Conservation (phyloP, 208 protist species). For the Entamoeba invadens region DNA sequence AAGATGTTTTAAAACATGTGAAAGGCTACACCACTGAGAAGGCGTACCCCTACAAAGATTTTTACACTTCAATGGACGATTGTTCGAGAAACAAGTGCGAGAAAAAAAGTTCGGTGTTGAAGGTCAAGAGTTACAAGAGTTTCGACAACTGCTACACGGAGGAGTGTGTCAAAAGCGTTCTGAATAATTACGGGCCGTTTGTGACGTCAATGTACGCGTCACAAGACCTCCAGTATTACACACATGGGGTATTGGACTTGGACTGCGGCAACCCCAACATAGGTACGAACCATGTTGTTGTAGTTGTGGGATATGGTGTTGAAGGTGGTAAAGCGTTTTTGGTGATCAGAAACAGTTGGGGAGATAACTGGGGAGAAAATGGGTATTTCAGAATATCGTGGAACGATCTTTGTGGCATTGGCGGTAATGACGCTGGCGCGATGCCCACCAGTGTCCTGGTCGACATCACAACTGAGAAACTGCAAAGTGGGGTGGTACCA, state of each 20-base stretch:
- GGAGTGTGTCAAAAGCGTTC: not conserved
- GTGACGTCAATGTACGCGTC: constrained; percentile 34
- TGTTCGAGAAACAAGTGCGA: not conserved
- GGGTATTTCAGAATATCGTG: constrained; percentile 31
- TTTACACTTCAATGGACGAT: too few relatives aligned
- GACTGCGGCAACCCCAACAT: constrained; percentile 23
- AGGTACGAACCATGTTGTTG: constrained; percentile 43
- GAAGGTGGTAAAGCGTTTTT: constrained; percentile 24
- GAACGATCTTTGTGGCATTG: not conserved
- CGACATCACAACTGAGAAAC: too few relatives aligned
- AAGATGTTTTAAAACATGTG: not conserved
- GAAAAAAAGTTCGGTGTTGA: not conserved
- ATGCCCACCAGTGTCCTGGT: constrained; percentile 9
- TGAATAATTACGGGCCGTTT: constrained; percentile 16
- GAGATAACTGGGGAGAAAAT: constrained; percentile 26
- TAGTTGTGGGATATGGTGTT: constrained; percentile 35
- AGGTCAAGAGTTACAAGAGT: not conserved
- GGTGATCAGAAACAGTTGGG: constrained; percentile 30
- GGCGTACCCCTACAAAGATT: not conserved
- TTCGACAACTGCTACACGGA: not conserved
- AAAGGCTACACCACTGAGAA: not conserved
- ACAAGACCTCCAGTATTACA: constrained; percentile 42
- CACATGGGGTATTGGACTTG: constrained; percentile 22
- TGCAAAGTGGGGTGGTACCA: too few relatives aligned
- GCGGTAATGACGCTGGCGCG: too few relatives aligned